Base-by-base conservation (phyloP, 495 filamentous ascomycete species). In the Trichoderma erinaceum region DNA sequence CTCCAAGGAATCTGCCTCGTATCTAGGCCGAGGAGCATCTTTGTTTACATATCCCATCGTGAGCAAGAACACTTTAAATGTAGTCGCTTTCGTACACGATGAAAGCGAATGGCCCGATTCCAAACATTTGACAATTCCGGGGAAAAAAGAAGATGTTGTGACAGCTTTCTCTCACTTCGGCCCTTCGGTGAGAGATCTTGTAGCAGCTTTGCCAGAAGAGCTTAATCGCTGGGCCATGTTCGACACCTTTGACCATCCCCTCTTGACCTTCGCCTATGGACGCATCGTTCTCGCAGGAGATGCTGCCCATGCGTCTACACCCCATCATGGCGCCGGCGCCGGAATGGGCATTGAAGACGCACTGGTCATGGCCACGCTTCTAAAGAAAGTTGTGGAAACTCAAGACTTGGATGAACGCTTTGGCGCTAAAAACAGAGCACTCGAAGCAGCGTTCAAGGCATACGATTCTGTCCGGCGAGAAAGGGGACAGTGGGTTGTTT, bases 251-350 rank as follows among this genome's bases (percentile, higher is more conserved):
- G 63, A 64, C 63, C 15, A 15, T 15, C 63, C 63, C 4, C 15
- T 23, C 18, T 23, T 29, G 13, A 18, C 63, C 3, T 64, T 18
- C 29, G 63, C 63, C 13, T 23, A 21, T 27, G 63, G 63, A n/a
- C 72, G 80, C 21, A 70, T 81, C 52, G 77, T 82, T 8, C 74
- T 79, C 29, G 69, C 80, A 1, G 81, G 81, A 13, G 81, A 84
- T 65, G 73, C 80, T 8, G 72, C 78, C 25, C 80, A 81, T 66
- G 83, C 83, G 70, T 70, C 80, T 25, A 69, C 78, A 16, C 78
- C 79, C 0, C 78, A 77, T 46, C 68, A 74, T 1, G 81, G 81
- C 1, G 70, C 72, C 4, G 81, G 81, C 0, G 79, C 74, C 29
- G 83, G 81, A 64, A 70, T 69, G 25, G 80, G 79, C 4, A 75